Conservation (phyloP, 345 rosid species). For the Eucalyptus pauciflora region DNA sequence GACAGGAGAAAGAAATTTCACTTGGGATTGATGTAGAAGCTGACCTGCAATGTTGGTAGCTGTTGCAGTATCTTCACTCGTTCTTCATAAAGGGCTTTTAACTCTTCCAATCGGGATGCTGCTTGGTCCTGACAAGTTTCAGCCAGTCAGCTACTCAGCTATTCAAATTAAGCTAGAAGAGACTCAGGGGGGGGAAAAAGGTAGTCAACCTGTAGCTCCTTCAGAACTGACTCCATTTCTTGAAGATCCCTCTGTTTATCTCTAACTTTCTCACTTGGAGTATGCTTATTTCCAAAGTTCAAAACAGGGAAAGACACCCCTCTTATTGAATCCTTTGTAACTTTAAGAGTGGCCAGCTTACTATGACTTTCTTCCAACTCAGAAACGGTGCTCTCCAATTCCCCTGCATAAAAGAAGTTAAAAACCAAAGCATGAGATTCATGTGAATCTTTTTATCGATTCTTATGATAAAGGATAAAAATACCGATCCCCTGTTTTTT, state of each 20-base stretch:
- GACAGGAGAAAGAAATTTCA: not conserved
- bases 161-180: not conserved
- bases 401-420: slow-evolving; percentile 37
- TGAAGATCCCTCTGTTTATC: slow-evolving; percentile 67
- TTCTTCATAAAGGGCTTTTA: slow-evolving; percentile 66
- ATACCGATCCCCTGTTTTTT: not conserved
- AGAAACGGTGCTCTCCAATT: slow-evolving; percentile 44
- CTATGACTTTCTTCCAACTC: slow-evolving; percentile 61
- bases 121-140: slow-evolving; percentile 57
- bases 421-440: slow-evolving; percentile 3
- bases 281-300: slow-evolving; percentile 52
- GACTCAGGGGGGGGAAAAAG: not conserved
- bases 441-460: not conserved
- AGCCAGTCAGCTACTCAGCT: not conserved
- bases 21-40: not conserved
- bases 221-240: slow-evolving; percentile 66
- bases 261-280: slow-evolving; percentile 41
- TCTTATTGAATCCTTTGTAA: slow-evolving; percentile 73
- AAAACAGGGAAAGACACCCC: slow-evolving; percentile 70
- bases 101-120: slow-evolving; percentile 51
- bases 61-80: slow-evolving; percentile 55
- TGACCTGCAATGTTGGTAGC: slow-evolving; percentile 60
- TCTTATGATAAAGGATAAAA: not conserved
- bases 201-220: slow-evolving; percentile 48
- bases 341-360: slow-evolving; percentile 60